Base-by-base conservation (phyloP, 1,284 basidiomycete genomes). In the Abortiporus biennis region DNA sequence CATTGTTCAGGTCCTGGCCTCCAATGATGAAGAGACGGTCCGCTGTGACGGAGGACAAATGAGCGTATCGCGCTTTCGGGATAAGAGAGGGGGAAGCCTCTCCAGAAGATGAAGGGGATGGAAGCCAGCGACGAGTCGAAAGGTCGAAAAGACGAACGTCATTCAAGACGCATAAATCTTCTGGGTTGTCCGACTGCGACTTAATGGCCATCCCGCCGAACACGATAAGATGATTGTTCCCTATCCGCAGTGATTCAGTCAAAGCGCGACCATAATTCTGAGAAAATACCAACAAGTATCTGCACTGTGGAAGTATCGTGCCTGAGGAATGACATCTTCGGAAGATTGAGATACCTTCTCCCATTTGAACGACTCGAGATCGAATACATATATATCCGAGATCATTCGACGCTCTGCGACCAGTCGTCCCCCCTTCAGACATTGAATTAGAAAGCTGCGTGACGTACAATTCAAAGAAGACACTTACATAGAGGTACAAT, bases 171-270 rank as follows among this genome's bases (percentile, higher is more conserved):
- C 78, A 85, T 38, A 84, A 74, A 52, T 82, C 88, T 52, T 87
- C 82, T 2, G 79, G 72, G 52, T 75, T 82, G 21, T 71, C 63
- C 0, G 80, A 75, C 45, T 80, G 76, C 1, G 78, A 74, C 47
- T 78, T 72, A 59, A 87, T 85, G 48, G 85, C 86, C 90, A 96
- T 95, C 15, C 93, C 92, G 19, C 92, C 92, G 57, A 95, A 95
- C 42, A 94, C 73, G 45, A 96, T 81, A 39, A 97, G 72, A 56
- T 89, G 82, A 61, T 87, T 82, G 55, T 86, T 80, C 89, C 88
- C 88, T 91, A 54, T 37, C 45, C 8, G 45, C 36, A 24, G 45
- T 52, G 39, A 60, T 40, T 51, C 41, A 43, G 40, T 41, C 13
- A 36, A 12, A 4, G n/a, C n/a, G 22, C 39, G 27, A 38, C 6